These are phyloP conservation scores for Saccharomycopsis babjevae DNA, from an alignment of 805 yeast genomes.

Conservation along the genomic window DNA sequence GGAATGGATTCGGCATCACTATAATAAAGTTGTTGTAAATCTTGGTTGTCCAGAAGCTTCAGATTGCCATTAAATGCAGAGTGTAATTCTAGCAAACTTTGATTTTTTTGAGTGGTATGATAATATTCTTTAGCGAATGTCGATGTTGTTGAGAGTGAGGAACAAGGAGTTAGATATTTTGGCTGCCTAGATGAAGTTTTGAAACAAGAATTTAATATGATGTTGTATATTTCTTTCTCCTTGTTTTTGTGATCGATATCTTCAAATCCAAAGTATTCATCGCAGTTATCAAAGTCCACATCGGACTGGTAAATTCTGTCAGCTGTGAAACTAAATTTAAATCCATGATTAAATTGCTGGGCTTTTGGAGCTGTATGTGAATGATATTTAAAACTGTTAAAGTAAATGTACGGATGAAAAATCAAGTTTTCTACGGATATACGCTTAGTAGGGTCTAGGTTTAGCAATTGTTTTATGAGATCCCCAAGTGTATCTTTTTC, in stretches of 20 bases:
- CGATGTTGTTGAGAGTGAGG: background rate
- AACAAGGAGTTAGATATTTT: background rate
- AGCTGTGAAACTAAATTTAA: background rate
- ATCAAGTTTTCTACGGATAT: background rate
- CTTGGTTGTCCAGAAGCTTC: background rate
- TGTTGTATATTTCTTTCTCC: background rate
- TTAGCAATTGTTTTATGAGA: background rate
- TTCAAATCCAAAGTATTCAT: background rate
- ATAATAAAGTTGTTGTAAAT: background rate
- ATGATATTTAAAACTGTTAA: background rate
- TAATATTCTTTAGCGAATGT: background rate
- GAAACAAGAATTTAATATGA: background rate
- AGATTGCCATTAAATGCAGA: background rate
- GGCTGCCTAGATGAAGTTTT: background rate
- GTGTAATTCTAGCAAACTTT: background rate
- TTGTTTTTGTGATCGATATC: background rate
- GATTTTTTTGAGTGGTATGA: background rate
- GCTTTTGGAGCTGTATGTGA: background rate
- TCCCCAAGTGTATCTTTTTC: background rate
- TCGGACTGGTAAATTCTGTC: background rate
- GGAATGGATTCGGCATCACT: background rate
- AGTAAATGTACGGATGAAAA: background rate
- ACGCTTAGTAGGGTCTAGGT: background rate
- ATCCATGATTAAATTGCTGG: background rate
- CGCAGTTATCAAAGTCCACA: background rate